Percentiles rank a stretch among this genome's conserved stretches.
These are phyloP conservation scores for Fraxinus americana DNA, from an alignment of 257 asterid genomes.

Conservation along the genomic window DNA sequence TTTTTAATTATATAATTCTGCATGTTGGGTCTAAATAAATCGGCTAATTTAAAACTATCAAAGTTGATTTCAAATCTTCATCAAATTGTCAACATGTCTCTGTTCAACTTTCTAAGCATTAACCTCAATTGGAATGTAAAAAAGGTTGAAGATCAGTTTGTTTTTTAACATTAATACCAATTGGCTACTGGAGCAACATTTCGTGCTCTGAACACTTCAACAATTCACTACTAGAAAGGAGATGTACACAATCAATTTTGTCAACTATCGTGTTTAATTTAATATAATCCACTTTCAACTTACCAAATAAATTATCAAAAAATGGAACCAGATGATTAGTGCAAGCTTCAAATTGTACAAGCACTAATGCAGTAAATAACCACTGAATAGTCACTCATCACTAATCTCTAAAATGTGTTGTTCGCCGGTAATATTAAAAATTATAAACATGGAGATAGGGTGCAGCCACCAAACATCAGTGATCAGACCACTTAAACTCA, in stretches of 20 bases:
- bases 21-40: too few relatives aligned
- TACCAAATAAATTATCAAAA: too few relatives aligned
- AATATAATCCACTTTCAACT: background rate
- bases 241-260: background rate
- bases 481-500: constrained; percentile 27
- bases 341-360: constrained; percentile 1
- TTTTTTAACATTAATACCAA: too few relatives aligned
- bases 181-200: too few relatives aligned
- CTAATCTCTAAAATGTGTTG: constrained; percentile 5
- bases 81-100: too few relatives aligned
- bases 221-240: background rate
- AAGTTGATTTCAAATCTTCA: too few relatives aligned
- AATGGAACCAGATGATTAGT: constrained; percentile 5
- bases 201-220: too few relatives aligned
- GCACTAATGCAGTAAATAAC: constrained; percentile 10
- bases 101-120: too few relatives aligned
- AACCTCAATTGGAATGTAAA: too few relatives aligned
- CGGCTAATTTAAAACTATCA: too few relatives aligned
- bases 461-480: constrained; percentile 33
- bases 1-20: too few relatives aligned
- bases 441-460: background rate
- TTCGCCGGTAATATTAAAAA: background rate
- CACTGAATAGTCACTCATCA: background rate
- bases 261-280: background rate
- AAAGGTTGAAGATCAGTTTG: too few relatives aligned